phyloP scores from a whole-genome alignment of 805 yeast species.

The Isabelozyma gotoi region DNA sequence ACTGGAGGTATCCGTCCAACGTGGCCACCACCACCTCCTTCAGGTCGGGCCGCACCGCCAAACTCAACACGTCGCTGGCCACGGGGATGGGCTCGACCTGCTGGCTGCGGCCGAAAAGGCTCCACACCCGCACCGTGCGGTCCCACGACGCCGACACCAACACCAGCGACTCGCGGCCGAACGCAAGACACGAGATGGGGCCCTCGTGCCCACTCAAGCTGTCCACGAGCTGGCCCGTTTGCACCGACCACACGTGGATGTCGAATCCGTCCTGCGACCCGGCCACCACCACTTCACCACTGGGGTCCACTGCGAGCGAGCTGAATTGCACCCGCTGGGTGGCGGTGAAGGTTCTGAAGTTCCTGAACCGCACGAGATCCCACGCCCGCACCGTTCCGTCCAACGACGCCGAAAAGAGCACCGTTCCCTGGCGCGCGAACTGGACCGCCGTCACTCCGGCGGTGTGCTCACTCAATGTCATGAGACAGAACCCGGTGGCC shows the following conservation, averaged over 20 bases:
- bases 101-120: conserved; percentile 81
- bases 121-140: conserved; percentile 91
- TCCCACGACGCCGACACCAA: conserved; percentile 97
- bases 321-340: conserved; percentile 85
- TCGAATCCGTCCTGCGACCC: conserved; percentile 89
- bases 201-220: conserved; percentile 92
- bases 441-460: conserved; percentile 85
- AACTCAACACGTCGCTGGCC: conserved; percentile 76
- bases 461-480: conserved; percentile 87
- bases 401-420: conserved; percentile 83
- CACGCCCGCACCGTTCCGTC: conserved; percentile 98
- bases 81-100: conserved; percentile 89
- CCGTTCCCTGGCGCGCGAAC: conserved; percentile 88
- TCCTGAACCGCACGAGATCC: conserved; percentile 91
- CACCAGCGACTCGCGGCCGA: conserved; percentile 73
- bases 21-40: conserved; percentile 86
- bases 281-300: conserved; percentile 95
- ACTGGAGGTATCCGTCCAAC: conserved; percentile 79
- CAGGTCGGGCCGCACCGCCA: conserved; percentile 91
- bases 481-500: conserved; percentile 85
- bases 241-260: conserved; percentile 96
- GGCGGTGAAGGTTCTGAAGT: conserved; percentile 92
- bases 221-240: conserved; percentile 89
- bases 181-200: conserved; percentile 84
- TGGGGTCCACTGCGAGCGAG: conserved; percentile 90